Evolutionary conservation across 306 rosid genomes (phyloP).

Genomic region (Cercis canadensis): DNA sequence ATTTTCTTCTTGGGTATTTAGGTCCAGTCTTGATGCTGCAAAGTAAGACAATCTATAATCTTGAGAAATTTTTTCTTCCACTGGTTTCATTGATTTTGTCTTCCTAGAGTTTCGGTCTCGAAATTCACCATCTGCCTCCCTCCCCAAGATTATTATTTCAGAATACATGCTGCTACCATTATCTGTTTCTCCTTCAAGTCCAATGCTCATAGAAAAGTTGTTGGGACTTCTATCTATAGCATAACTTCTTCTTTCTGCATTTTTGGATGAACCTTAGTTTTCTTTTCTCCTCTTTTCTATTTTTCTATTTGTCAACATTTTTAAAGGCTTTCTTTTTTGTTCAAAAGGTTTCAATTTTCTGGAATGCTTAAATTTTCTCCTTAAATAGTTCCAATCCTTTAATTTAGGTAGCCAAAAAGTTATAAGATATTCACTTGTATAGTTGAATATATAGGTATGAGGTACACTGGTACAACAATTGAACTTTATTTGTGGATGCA

Average conservation of each 20-base stretch:
- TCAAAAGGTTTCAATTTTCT: too few species aligned
- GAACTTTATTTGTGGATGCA: constrained; percentile 32
- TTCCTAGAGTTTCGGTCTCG: constrained; percentile 32
- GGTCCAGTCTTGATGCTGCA: constrained; percentile 62
- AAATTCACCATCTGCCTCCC: constrained; percentile 42
- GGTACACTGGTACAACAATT: too few species aligned
- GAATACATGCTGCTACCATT: constrained; percentile 35
- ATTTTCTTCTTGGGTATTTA: constrained; percentile 64
- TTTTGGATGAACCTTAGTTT: too few species aligned
- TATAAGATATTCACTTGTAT: too few species aligned
- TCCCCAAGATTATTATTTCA: constrained; percentile 40
- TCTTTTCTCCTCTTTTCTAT: too few species aligned
- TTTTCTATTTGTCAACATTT: too few species aligned
- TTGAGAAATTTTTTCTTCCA: constrained; percentile 42
- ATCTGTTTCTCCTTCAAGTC: constrained; percentile 53
- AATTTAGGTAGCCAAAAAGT: too few species aligned
- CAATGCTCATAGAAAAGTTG: constrained; percentile 69
- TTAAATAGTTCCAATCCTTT: too few species aligned
- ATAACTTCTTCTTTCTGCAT: constrained; percentile 48
- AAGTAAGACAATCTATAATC: constrained; percentile 50
- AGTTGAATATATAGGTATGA: too few species aligned
- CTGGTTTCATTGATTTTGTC: constrained; percentile 42
- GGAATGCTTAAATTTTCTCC: too few species aligned
- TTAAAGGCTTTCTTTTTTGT: too few species aligned
- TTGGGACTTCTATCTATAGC: constrained; percentile 48